Evolutionary conservation across 2,329 filamentous ascomycete genomes (phyloP).

Genomic region (Rhynchosporium graminicola): DNA sequence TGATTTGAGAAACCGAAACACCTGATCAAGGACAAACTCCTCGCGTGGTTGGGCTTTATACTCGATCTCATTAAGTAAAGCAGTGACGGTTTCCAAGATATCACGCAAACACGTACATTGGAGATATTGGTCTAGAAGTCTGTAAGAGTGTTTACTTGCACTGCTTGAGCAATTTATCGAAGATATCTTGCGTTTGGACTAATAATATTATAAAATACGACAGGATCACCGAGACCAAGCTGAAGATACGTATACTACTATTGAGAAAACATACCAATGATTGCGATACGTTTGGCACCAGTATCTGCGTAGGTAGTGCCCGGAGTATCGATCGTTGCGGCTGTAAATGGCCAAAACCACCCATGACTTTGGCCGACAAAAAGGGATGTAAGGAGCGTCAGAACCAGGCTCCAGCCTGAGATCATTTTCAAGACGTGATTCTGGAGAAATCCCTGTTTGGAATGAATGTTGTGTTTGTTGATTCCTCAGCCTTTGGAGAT

Average conservation of each 20-base stretch:
- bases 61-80: too few species aligned
- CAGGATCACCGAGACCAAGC: neutral
- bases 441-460: neutral
- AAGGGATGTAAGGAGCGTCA: constrained; percentile 26
- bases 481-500: constrained; percentile 12
- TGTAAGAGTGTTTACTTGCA: too few species aligned
- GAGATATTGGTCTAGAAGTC: too few species aligned
- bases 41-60: too few species aligned
- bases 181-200: too few species aligned
- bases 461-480: neutral
- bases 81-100: too few species aligned
- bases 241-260: too few species aligned
- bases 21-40: too few species aligned
- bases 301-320: constrained; percentile 29
- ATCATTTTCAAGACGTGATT: constrained; percentile 31
- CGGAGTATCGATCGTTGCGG: constrained; percentile 26
- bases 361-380: constrained; percentile 32
- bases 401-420: constrained; percentile 30
- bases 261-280: constrained; percentile 37
- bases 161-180: too few species aligned
- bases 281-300: constrained; percentile 38
- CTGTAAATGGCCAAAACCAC: constrained; percentile 38
- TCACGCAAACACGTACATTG: too few species aligned
- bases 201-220: neutral
- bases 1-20: neutral